Conservation (phyloP, 805 yeast species). For the Candida boidinii region DNA sequence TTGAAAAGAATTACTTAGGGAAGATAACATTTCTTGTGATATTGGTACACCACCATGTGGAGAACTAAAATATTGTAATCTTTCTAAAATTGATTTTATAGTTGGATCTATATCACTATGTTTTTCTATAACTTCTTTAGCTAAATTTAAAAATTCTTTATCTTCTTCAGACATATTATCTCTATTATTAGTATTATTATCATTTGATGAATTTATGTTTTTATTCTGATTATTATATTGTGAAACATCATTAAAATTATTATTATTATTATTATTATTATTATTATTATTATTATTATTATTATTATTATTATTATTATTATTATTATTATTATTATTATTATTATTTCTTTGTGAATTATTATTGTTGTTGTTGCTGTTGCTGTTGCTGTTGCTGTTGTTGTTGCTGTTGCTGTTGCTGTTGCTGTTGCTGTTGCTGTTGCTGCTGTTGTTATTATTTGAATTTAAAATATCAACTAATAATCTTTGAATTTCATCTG, state of each 20-base stretch:
- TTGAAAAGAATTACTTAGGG: too few relatives aligned
- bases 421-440: too few relatives aligned
- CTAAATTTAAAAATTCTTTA: constrained; percentile 44
- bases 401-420: constrained; percentile 1
- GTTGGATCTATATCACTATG: constrained; percentile 51
- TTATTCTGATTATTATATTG: too few relatives aligned
- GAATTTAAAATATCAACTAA: too few relatives aligned
- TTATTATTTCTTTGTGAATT: too few relatives aligned
- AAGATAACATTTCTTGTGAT: constrained; percentile 16
- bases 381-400: constrained; percentile 1
- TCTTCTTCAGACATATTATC: constrained; percentile 37
- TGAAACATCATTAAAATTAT: too few relatives aligned
- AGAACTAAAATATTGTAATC: constrained; percentile 50
- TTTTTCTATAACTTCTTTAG: constrained; percentile 48
- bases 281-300: too few relatives aligned
- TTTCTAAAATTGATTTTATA: constrained; percentile 44
- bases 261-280: too few relatives aligned
- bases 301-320: constrained; percentile 3
- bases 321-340: constrained; percentile 4
- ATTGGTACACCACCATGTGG: constrained; percentile 49
- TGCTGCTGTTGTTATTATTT: too few relatives aligned
- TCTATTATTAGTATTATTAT: constrained; percentile 2
- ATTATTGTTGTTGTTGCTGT: constrained; percentile 5
- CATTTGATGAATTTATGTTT: too few relatives aligned
- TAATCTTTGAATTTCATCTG: too few relatives aligned